phyloP scores from a whole-genome alignment of 2,329 filamentous ascomycete species.

The Biscogniauxia sp. region DNA sequence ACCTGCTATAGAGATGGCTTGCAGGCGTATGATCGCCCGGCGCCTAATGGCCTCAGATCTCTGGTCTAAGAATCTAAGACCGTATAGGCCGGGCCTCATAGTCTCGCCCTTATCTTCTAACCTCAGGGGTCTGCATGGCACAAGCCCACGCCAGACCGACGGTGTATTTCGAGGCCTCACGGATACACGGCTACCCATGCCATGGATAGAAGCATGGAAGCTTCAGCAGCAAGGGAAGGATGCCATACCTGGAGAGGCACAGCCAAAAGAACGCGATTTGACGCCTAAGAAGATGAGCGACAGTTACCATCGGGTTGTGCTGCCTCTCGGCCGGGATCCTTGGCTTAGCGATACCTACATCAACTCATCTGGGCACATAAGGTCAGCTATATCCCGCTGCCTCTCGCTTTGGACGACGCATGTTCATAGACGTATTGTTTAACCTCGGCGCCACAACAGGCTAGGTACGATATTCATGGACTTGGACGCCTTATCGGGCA shows the following conservation, averaged over 20 bases:
- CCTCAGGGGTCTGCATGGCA: conserved; percentile 24
- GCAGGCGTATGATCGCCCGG: conserved; percentile 12
- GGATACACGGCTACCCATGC: conserved; percentile 42
- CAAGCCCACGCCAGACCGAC: conserved; percentile 29
- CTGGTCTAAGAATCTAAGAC: not conserved
- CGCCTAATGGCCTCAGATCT: conserved; percentile 14
- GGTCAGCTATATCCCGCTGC: conserved; percentile 39
- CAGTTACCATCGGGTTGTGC: conserved; percentile 66
- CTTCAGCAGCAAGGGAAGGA: conserved; percentile 42
- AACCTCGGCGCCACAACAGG: conserved; percentile 31
- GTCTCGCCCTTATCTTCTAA: not conserved
- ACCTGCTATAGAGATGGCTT: conserved; percentile 15
- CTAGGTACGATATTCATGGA: conserved; percentile 78
- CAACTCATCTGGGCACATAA: conserved; percentile 72
- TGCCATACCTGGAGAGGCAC: conserved; percentile 23
- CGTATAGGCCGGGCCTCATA: not conserved
- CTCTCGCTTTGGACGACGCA: conserved; percentile 13
- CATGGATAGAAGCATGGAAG: conserved; percentile 67
- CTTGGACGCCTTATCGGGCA: conserved; percentile 72
- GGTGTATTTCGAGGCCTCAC: conserved; percentile 38
- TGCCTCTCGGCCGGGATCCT: conserved; percentile 70
- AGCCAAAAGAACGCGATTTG: conserved; percentile 49
- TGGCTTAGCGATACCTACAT: conserved; percentile 78
- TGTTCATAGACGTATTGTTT: conserved; percentile 24
- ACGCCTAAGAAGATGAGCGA: conserved; percentile 68